Conservation (phyloP, 2,329 filamentous ascomycete genomes). For the Fusarium transvaalense region DNA sequence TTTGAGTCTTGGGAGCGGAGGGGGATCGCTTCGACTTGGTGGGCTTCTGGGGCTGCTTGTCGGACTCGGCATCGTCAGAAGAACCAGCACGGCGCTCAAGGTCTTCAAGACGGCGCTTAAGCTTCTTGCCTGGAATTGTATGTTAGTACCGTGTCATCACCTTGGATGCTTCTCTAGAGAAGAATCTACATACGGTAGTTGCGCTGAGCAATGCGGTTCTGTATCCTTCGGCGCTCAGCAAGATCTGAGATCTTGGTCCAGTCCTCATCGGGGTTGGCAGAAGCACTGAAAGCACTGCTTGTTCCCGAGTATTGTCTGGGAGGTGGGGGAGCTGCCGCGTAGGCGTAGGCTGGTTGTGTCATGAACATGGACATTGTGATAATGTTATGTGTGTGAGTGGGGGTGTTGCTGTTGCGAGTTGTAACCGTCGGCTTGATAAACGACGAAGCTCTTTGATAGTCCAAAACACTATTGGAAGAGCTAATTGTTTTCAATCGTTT, state of each 20-base stretch:
- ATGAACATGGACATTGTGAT: conserved; percentile 55
- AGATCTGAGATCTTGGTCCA: conserved; percentile 99
- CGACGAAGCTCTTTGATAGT: conserved; percentile 33
- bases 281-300: conserved; percentile 94
- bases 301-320: conserved; percentile 80
- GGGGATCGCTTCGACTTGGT: conserved; percentile 52
- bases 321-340: conserved; percentile 51
- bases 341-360: conserved; percentile 53
- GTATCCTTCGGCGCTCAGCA: conserved; percentile 91
- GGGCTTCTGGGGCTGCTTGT: conserved; percentile 48
- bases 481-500: conserved; percentile 28
- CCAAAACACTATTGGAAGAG: conserved; percentile 26
- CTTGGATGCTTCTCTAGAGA: background rate
- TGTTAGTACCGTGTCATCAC: conserved; percentile 28
- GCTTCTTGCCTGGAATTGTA: conserved; percentile 79
- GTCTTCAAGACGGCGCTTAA: conserved; percentile 89
- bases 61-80: conserved; percentile 60
- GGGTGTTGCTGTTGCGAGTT: conserved; percentile 15
- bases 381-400: conserved; percentile 23
- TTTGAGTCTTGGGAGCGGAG: conserved; percentile 48
- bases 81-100: conserved; percentile 81
- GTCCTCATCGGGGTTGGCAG: conserved; percentile 95
- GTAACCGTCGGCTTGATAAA: conserved; percentile 27
- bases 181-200: conserved; percentile 82
- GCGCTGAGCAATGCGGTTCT: conserved; percentile 97